These are phyloP conservation scores for Colletotrichum brevisporum DNA, from an alignment of 2,329 filamentous ascomycete species.

Conservation along the genomic window DNA sequence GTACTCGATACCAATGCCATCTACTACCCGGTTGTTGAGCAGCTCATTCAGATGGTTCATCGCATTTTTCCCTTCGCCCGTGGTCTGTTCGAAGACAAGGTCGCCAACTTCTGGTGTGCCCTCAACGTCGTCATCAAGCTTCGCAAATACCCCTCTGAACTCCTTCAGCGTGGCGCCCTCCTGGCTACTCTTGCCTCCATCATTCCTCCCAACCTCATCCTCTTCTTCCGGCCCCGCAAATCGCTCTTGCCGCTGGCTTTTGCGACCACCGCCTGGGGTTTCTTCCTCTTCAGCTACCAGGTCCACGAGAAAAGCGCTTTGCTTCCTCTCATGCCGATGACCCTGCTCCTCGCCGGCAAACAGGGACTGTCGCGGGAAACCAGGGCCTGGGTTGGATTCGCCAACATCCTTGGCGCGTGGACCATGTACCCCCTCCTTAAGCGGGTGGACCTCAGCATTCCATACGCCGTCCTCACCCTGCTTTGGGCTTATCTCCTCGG, in stretches of 20 bases:
- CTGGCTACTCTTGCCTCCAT: constrained; percentile 82
- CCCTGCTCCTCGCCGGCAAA: constrained; percentile 83
- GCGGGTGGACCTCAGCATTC: constrained; percentile 85
- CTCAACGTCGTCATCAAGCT: constrained; percentile 93
- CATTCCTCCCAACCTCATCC: constrained; percentile 81
- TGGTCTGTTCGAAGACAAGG: constrained; percentile 98
- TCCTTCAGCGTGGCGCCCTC: constrained; percentile 84
- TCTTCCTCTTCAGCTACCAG: constrained; percentile 98
- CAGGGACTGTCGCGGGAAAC: constrained; percentile 82
- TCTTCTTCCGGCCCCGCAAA: constrained; percentile 84
- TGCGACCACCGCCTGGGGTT: constrained; percentile 91
- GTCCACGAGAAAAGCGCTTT: constrained; percentile 98
- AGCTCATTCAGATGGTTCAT: constrained; percentile 86
- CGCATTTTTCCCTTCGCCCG: constrained; percentile 96
- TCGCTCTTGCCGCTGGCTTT: constrained; percentile 84
- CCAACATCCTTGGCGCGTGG: constrained; percentile 90
- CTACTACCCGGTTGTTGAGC: constrained; percentile 82
- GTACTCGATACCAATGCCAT: constrained; percentile 74
- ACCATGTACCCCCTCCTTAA: constrained; percentile 93
- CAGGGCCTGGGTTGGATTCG: constrained; percentile 95
- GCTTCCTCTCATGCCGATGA: constrained; percentile 94
- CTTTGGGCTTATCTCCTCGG: constrained; percentile 95
- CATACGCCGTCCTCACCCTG: constrained; percentile 86
- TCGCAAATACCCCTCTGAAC: constrained; percentile 75
- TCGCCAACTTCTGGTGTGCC: constrained; percentile 98